These are phyloP conservation scores for Wickerhamomyces rabaulensis DNA, from an alignment of 805 yeast genomes.

Conservation along the genomic window DNA sequence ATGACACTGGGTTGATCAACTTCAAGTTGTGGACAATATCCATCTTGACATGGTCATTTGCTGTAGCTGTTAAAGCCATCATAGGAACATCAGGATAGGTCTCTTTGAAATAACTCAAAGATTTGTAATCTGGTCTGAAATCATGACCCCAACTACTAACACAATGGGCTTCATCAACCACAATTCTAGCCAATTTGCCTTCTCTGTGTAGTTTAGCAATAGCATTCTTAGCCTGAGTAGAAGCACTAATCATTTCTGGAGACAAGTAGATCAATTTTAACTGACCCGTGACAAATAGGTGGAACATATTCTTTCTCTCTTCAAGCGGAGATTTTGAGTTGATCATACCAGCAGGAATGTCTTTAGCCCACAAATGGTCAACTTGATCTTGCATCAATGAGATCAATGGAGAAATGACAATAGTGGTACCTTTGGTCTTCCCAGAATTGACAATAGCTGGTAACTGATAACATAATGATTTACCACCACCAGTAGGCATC, in stretches of 20 bases:
- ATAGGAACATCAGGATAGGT: conserved; percentile 79
- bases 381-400: conserved; percentile 98
- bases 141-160: conserved; percentile 99
- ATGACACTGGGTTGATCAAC: conserved; percentile 52
- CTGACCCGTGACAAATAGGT: conserved; percentile 57
- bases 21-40: conserved; percentile 81
- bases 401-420: conserved; percentile 90
- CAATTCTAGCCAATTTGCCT: conserved; percentile 70
- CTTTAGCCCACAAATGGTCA: conserved; percentile 60
- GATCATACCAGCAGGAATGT: conserved; percentile 82
- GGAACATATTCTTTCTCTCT: conserved; percentile 59
- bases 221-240: conserved; percentile 59
- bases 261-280: conserved; percentile 80
- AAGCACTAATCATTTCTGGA: conserved; percentile 89
- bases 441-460: conserved; percentile 85
- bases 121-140: conserved; percentile 92
- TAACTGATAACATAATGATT: conserved; percentile 89
- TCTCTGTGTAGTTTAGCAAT: conserved; percentile 52
- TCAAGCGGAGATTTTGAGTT: conserved; percentile 66
- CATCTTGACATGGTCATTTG: conserved; percentile 81
- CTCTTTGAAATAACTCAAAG: conserved; percentile 63
- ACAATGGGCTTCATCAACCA: conserved; percentile 97
- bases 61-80: conserved; percentile 97
- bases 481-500: conserved; percentile 99
- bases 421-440: conserved; percentile 72